A percentile compares a stretch with the other conserved stretches of the same genome.
phyloP scores from a whole-genome alignment of 1,284 basidiomycete genomes.

The Ustilago tritici region DNA sequence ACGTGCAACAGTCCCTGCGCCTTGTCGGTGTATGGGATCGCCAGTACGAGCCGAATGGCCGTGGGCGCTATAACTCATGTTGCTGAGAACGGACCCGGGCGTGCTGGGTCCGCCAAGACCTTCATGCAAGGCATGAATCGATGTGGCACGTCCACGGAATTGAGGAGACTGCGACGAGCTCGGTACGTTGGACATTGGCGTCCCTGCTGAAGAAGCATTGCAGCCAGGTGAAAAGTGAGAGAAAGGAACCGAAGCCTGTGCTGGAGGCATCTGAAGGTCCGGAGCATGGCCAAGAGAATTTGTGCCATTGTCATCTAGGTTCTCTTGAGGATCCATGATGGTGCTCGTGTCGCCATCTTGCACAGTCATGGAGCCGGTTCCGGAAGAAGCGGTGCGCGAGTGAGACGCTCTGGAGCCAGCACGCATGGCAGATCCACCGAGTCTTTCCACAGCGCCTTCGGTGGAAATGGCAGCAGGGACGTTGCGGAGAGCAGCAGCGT shows the following conservation, averaged over 20 bases:
- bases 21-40: constrained; percentile 34
- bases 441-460: constrained; percentile 49
- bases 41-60: constrained; percentile 16
- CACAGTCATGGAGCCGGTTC: constrained; percentile 34
- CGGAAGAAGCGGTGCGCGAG: constrained; percentile 36
- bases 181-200: constrained; percentile 20
- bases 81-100: constrained; percentile 58
- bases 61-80: constrained; percentile 46
- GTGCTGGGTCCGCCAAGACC: constrained; percentile 41
- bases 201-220: constrained; percentile 28
- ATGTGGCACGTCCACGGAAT: constrained; percentile 35
- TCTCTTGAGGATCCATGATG: constrained; percentile 35
- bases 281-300: constrained; percentile 36
- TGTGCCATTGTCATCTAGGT: constrained; percentile 19
- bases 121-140: constrained; percentile 34
- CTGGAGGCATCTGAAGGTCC: constrained; percentile 59
- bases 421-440: constrained; percentile 16
- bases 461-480: constrained; percentile 53
- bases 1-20: constrained; percentile 76
- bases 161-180: constrained; percentile 29
- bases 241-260: constrained; percentile 59
- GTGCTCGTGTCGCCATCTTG: constrained; percentile 52
- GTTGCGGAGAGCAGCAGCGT: constrained; percentile 55
- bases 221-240: constrained; percentile 43
- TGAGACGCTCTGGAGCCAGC: constrained; percentile 12